These are phyloP conservation scores for Neurospora africana DNA, from an alignment of 495 filamentous ascomycete genomes.

Conservation along the genomic window DNA sequence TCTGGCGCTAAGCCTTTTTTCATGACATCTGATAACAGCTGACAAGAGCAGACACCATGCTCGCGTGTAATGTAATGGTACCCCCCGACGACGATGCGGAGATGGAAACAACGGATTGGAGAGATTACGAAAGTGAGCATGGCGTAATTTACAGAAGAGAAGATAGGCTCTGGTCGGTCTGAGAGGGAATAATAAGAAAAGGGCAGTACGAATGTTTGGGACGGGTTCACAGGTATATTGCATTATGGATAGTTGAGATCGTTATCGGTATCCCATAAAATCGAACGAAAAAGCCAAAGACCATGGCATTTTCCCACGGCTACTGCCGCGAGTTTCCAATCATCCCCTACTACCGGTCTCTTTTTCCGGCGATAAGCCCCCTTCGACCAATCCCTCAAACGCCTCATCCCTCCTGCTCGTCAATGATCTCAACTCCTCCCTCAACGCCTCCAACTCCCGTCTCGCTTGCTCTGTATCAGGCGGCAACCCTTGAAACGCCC, in stretches of 20 bases:
- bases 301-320: background rate
- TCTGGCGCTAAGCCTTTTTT: background rate
- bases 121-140: background rate
- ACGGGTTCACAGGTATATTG: background rate
- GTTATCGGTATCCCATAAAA: constrained; percentile 1
- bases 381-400: constrained; percentile 52
- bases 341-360: background rate
- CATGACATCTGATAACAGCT: constrained; percentile 3
- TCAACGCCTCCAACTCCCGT: constrained; percentile 51
- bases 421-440: constrained; percentile 47
- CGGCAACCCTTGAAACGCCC: constrained; percentile 57
- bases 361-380: constrained; percentile 30
- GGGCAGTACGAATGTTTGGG: background rate
- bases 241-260: background rate
- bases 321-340: background rate
- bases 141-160: background rate
- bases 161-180: background rate
- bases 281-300: background rate
- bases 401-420: constrained; percentile 52
- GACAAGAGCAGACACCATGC: constrained; percentile 11
- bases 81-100: background rate
- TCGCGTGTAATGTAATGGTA: constrained; percentile 8
- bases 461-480: constrained; percentile 56
- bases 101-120: background rate
- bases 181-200: background rate